A percentile compares a stretch with the other conserved stretches of the same genome.
Evolutionary conservation across 2,329 filamentous ascomycete genomes (phyloP).

Genomic region (Trichophyton schoenleinii): DNA sequence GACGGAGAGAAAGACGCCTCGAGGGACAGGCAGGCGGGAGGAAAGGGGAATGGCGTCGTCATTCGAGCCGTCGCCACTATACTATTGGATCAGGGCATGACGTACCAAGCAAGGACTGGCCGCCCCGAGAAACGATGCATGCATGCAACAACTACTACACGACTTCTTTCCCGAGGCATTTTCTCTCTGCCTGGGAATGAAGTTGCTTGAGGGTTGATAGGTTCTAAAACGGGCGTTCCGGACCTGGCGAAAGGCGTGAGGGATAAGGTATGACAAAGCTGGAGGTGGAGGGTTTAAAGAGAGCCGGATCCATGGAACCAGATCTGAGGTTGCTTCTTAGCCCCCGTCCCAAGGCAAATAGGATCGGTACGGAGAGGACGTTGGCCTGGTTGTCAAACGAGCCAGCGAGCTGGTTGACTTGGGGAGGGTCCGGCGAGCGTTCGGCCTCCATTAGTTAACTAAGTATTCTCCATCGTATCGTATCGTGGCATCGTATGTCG

Average conservation of each 20-base stretch:
- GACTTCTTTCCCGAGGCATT: too few species aligned
- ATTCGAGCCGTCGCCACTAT: slow-evolving; percentile 15
- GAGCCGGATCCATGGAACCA: slow-evolving; percentile 1
- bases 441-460: too few species aligned
- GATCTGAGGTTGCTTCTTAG: not conserved
- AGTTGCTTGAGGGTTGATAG: not conserved
- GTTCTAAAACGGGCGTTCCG: not conserved
- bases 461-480: not conserved
- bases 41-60: slow-evolving; percentile 12
- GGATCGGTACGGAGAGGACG: not conserved
- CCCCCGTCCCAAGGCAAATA: not conserved
- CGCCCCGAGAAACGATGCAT: not conserved
- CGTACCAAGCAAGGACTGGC: not conserved
- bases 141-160: not conserved
- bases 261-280: not conserved
- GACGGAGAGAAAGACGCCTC: not conserved
- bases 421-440: too few species aligned
- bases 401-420: too few species aligned
- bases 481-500: not conserved
- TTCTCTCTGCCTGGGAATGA: too few species aligned
- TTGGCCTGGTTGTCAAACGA: too few species aligned
- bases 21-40: not conserved
- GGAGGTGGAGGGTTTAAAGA: not conserved
- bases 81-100: slow-evolving; percentile 10
- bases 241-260: not conserved